Conservation (phyloP, 179 eudicot species). For the Beta macrorhiza region DNA sequence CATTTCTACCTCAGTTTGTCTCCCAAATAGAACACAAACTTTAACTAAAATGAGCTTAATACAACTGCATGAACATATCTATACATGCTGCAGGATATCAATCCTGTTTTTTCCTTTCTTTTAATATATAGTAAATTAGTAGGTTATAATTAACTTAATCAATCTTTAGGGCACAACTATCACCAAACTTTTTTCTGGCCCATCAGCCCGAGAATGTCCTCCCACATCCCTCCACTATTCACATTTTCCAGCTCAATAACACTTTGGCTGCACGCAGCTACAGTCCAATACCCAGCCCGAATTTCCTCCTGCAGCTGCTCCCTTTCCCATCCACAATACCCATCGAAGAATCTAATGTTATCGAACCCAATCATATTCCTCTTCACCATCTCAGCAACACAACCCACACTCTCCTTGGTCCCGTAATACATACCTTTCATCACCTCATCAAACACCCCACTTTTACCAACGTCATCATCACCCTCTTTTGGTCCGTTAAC, state of each 20-base stretch:
- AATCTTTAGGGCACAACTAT: conserved; percentile 11
- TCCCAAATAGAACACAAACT: not conserved
- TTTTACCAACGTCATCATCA: conserved; percentile 36
- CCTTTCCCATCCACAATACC: conserved; percentile 90
- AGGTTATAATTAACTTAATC: not conserved
- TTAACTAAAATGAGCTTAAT: conserved; percentile 9
- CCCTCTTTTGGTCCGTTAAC: conserved; percentile 37
- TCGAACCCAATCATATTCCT: conserved; percentile 55
- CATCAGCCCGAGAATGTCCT: conserved; percentile 79
- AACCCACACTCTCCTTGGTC: conserved; percentile 71
- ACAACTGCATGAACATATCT: conserved; percentile 13
- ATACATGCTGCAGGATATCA: not conserved
- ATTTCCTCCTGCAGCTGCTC: conserved; percentile 80
- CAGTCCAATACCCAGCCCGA: conserved; percentile 74
- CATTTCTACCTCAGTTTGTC: not conserved
- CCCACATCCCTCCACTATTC: conserved; percentile 73
- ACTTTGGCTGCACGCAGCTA: conserved; percentile 78
- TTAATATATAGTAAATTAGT: too few relatives aligned
- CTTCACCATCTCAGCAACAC: conserved; percentile 91
- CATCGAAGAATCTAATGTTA: conserved; percentile 79
- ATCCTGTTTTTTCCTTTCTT: not conserved
- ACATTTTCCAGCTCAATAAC: conserved; percentile 56
- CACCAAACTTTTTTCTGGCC: conserved; percentile 70
- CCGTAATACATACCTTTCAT: conserved; percentile 79
- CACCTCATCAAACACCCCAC: conserved; percentile 81